A percentile compares a stretch with the other conserved stretches of the same genome.
Conservation (phyloP, 2,329 filamentous ascomycete species). For the Gaeumannomyces tritici region DNA sequence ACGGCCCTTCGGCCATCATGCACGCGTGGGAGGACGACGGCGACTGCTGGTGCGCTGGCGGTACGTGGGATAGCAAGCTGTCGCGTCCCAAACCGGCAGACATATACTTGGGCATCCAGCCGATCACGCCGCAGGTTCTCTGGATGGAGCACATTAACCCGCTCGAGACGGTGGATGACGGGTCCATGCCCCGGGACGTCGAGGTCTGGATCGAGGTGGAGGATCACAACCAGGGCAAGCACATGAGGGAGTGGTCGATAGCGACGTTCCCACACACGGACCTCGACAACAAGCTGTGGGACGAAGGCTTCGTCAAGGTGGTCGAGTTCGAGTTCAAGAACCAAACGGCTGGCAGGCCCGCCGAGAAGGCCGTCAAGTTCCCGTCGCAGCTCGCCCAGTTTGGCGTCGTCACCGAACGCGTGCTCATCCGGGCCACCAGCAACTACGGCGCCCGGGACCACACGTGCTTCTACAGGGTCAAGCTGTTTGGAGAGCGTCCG, state of each 20-base stretch:
- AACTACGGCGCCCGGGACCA: slow-evolving; percentile 50
- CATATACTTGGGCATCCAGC: slow-evolving; percentile 52
- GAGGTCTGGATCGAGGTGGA: slow-evolving; percentile 59
- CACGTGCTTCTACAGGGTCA: slow-evolving; percentile 58
- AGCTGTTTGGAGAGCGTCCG: slow-evolving; percentile 39
- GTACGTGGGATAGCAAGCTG: slow-evolving; percentile 22
- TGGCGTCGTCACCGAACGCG: slow-evolving; percentile 35
- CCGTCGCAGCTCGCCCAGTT: slow-evolving; percentile 38
- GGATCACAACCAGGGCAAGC: slow-evolving; percentile 28
- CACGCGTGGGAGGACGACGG: slow-evolving; percentile 65
- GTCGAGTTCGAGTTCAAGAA: slow-evolving; percentile 45
- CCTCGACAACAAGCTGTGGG: slow-evolving; percentile 15
- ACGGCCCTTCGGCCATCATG: slow-evolving; percentile 42
- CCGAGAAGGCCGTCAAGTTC: slow-evolving; percentile 40
- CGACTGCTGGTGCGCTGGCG: slow-evolving; percentile 77
- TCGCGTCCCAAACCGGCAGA: slow-evolving; percentile 43
- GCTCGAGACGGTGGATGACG: slow-evolving; percentile 50
- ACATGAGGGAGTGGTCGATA: slow-evolving; percentile 28
- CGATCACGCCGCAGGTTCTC: slow-evolving; percentile 57
- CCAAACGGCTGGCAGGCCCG: slow-evolving; percentile 26
- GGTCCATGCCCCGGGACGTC: slow-evolving; percentile 54
- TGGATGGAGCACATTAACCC: slow-evolving; percentile 64
- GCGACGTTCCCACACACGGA: slow-evolving; percentile 26
- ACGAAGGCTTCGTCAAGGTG: slow-evolving; percentile 44
- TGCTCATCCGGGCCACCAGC: slow-evolving; percentile 44